A percentile compares a stretch with the other conserved stretches of the same genome.
Conservation (phyloP, 108 stramenopile genomes). For the Fistulifera pelliculosa region DNA sequence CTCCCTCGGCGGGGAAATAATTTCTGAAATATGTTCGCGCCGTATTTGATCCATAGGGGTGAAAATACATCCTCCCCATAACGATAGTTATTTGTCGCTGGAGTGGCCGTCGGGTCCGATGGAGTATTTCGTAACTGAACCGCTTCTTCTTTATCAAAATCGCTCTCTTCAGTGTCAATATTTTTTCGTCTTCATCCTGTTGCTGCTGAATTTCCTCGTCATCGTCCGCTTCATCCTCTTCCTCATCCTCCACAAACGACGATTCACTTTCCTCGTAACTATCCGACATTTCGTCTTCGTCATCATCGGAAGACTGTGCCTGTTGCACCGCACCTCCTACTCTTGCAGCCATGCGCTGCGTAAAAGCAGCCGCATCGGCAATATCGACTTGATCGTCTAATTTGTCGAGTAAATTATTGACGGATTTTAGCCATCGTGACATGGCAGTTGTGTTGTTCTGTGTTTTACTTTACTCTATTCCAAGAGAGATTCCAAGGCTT, state of each 20-base stretch:
- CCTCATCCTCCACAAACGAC: constrained; percentile 6
- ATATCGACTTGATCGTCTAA: constrained; percentile 66
- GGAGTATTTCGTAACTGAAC: too few species aligned
- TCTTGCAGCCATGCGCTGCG: too few species aligned
- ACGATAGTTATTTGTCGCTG: too few species aligned
- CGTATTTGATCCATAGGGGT: too few species aligned
- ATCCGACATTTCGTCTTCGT: constrained; percentile 4
- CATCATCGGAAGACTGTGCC: constrained; percentile 4
- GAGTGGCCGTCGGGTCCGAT: too few species aligned
- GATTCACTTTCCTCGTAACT: constrained; percentile 1
- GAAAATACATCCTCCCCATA: too few species aligned
- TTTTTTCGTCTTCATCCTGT: background rate
- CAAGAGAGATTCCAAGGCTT: too few species aligned
- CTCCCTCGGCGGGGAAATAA: too few species aligned
- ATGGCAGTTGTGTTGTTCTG: constrained; percentile 14
- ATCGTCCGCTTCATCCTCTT: constrained; percentile 19
- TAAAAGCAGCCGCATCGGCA: constrained; percentile 16
- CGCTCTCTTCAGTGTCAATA: background rate
- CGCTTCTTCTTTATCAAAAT: too few species aligned
- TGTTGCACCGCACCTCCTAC: background rate
- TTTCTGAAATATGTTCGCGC: too few species aligned
- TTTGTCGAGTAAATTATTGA: constrained; percentile 71
- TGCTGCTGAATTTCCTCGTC: constrained; percentile 1
- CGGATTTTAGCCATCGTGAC: constrained; percentile 72
- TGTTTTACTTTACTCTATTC: too few species aligned